A percentile compares a stretch with the other conserved stretches of the same genome.
Conservation (phyloP, 805 yeast species). For the Schizosaccharomyces cryophilus region DNA sequence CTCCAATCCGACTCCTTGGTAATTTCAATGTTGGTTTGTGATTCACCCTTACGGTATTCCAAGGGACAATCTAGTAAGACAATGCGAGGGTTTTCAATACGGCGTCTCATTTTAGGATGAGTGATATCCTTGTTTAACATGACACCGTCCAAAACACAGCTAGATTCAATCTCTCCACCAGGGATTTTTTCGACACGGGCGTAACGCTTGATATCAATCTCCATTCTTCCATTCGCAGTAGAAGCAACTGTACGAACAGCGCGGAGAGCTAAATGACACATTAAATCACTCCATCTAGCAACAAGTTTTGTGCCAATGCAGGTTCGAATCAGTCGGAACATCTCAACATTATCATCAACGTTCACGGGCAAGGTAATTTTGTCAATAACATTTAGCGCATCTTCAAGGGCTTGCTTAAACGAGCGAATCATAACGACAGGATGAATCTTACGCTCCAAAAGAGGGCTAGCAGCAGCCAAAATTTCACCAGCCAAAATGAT, state of each 20-base stretch:
- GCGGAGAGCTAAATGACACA: constrained; percentile 68
- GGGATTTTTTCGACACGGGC: constrained; percentile 88
- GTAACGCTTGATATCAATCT: constrained; percentile 80
- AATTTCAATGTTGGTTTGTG: constrained; percentile 92
- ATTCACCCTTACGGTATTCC: constrained; percentile 96
- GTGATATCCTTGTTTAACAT: constrained; percentile 87
- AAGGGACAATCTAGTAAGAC: constrained; percentile 83
- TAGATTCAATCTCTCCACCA: constrained; percentile 89
- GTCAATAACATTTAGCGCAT: constrained; percentile 72
- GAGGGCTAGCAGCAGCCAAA: constrained; percentile 81
- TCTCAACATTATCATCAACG: constrained; percentile 55
- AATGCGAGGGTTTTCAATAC: constrained; percentile 68
- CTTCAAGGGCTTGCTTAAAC: constrained; percentile 66
- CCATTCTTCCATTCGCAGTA: constrained; percentile 29
- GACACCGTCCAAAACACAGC: constrained; percentile 71
- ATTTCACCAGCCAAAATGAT: constrained; percentile 87
- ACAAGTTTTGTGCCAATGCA: constrained; percentile 93
- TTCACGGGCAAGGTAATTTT: constrained; percentile 68
- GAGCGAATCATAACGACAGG: constrained; percentile 93
- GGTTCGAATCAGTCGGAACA: constrained; percentile 65
- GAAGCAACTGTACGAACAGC: constrained; percentile 67
- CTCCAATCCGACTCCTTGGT: constrained; percentile 93
- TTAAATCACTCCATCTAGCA: constrained; percentile 65
- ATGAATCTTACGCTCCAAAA: constrained; percentile 76
- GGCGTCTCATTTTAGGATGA: constrained; percentile 94